Evolutionary conservation across 2,329 filamentous ascomycete species (phyloP), one percentile per base, ranked within the genome.

Genomic region (Curvularia eragrostidis): DNA sequence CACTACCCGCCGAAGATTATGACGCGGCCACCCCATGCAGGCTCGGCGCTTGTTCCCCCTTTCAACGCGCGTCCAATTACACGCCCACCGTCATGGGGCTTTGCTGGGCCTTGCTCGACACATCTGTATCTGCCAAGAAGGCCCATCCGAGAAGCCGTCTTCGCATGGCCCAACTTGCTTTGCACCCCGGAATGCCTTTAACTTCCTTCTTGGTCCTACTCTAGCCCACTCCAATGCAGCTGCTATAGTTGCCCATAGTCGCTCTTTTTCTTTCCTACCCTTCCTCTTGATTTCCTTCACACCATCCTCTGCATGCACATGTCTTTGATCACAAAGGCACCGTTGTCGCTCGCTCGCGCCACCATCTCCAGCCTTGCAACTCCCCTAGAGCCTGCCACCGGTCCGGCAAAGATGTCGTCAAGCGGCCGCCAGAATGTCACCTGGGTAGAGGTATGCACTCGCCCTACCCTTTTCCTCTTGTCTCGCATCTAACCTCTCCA

Each of bases 381-480:
- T 48, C 52, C 49, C 36, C 56, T 62, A 36, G 57, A 60, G 44
- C 38, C 55, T 47, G 63, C 50, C 10, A 30, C 60, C 48, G 48
- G 48, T 42, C 34, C 62, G 30, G 54, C 49, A 47, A 67, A 54
- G 28, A 74, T 73, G 71, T 62, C 63, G 12, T 65, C 65, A 39
- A 72, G 72, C 53, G 76, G 59, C 42, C 67, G 70, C 38, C 68
- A 74, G 48, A 78, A 78, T 54, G 75, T 78, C 47, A 77, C 75
- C 49, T 78, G 77, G 77, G 69, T 78, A 7, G 77, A 78, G 69
- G 77, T 78, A 61, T 63, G 72, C 67, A 38, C 26, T 23, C 13
- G 4, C 30, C 6, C 21, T 23, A n/a, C 36, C 32, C n/a, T 12
- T 5, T 36, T 36, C n/a, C 5, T 5, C 2, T 39, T 54, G 28